Evolutionary conservation across 805 yeast species (phyloP).

Genomic region (Teunomyces barrocoloradensis): DNA sequence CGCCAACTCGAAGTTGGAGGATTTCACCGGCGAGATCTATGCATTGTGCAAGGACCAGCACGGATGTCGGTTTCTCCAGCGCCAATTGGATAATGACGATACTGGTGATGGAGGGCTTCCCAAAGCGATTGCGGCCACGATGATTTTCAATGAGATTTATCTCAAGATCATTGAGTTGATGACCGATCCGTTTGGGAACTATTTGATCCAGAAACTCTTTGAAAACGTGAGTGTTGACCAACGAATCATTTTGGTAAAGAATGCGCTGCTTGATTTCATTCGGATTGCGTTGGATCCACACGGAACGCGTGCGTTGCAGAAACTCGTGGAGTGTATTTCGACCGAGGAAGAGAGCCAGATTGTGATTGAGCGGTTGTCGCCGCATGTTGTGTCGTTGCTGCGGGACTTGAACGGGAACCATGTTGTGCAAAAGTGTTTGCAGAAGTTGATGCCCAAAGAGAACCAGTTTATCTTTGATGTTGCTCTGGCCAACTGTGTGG

Average conservation of each 20-base stretch:
- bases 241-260: constrained; percentile 63
- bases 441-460: constrained; percentile 61
- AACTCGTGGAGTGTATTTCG: constrained; percentile 77
- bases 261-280: constrained; percentile 71
- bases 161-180: constrained; percentile 79
- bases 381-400: constrained; percentile 75
- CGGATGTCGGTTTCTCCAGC: constrained; percentile 90
- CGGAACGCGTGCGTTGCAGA: constrained; percentile 94
- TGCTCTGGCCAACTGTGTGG: constrained; percentile 66
- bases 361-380: constrained; percentile 56
- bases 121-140: constrained; percentile 55
- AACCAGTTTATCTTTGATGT: constrained; percentile 89
- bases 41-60: constrained; percentile 92
- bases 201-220: constrained; percentile 83
- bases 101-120: constrained; percentile 9
- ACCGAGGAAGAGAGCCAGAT: constrained; percentile 70
- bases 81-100: constrained; percentile 59
- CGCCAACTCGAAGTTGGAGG: constrained; percentile 63
- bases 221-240: constrained; percentile 73
- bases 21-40: constrained; percentile 70
- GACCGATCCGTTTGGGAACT: constrained; percentile 98
- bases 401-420: constrained; percentile 95
- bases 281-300: constrained; percentile 88
- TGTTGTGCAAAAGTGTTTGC: constrained; percentile 89
- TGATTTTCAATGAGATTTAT: constrained; percentile 79